Percentiles rank a stretch among this genome's conserved stretches.
Conservation (phyloP, 1,284 basidiomycete species). For the Athelia psychrophila region DNA sequence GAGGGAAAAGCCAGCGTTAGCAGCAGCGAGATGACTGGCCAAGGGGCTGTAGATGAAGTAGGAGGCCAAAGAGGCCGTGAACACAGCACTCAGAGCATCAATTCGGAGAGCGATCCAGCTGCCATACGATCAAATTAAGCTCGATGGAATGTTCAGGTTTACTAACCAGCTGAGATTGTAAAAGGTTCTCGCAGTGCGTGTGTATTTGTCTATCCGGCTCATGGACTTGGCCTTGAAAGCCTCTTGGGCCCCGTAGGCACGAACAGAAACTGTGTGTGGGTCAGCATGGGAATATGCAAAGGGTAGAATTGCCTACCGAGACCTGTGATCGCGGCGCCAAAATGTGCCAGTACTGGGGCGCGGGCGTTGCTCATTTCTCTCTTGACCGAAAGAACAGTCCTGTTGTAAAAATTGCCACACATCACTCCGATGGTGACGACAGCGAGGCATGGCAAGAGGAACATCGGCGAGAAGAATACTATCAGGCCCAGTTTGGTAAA, state of each 20-base stretch:
- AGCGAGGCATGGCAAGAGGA: neutral
- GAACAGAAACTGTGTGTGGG: slow-evolving; percentile 14
- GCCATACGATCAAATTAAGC: neutral
- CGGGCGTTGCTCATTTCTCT: slow-evolving; percentile 43
- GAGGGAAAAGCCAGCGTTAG: slow-evolving; percentile 48
- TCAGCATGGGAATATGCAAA: slow-evolving; percentile 38
- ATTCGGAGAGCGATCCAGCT: slow-evolving; percentile 42
- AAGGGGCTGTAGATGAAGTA: slow-evolving; percentile 19
- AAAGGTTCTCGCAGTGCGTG: slow-evolving; percentile 33
- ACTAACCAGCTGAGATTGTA: slow-evolving; percentile 35
- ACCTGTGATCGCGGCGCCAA: slow-evolving; percentile 41
- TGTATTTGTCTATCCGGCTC: slow-evolving; percentile 37
- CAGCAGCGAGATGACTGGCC: slow-evolving; percentile 26
- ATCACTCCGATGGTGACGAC: neutral
- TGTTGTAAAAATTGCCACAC: neutral
- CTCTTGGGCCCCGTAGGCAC: slow-evolving; percentile 38
- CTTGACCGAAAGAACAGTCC: slow-evolving; percentile 41
- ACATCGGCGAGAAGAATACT: neutral
- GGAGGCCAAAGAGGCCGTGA: slow-evolving; percentile 20
- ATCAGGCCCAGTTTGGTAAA: neutral
- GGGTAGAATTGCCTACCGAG: slow-evolving; percentile 28
- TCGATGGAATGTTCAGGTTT: neutral
- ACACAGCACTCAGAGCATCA: slow-evolving; percentile 33
- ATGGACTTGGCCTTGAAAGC: slow-evolving; percentile 32
- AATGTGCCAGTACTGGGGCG: slow-evolving; percentile 40